Base-by-base conservation (phyloP, 2,329 filamentous ascomycete genomes). In the Venturia aucupariae region DNA sequence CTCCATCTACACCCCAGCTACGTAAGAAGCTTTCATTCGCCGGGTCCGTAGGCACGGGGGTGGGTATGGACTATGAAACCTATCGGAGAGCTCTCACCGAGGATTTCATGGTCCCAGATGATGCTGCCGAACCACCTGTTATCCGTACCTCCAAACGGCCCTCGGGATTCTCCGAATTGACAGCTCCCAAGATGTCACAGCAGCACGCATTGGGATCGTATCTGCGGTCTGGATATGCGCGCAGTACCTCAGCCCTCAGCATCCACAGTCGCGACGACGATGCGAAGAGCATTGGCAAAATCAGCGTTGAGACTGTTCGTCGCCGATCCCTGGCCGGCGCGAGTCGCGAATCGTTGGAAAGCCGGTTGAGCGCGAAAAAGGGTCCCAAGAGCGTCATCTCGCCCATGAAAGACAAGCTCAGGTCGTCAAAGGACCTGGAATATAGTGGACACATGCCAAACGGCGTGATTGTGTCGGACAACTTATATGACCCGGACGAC, bases 121-220 rank as follows among this genome's bases (percentile, higher is more conserved):
- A 85, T 75, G 82, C 82, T 51, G 83, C 83, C 39, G 78, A 81
- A 66, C 77, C 90, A 15, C 91, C 92, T 22, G 84, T 93, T 64
- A 84, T 95, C 69, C 87, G 88, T 68, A 96, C 92, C 39, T 85
- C 90, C 39, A 92, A 92, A 74, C 88, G 87, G 8, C 90, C 90
- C 0, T 90, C 89, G 61, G 90, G 89, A 63, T 85, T 86, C 70
- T 92, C 89, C 32, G 77, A 86, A 22, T 76, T 90, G 62, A 91
- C 88, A n/a, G 84, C 86, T 0, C 81, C 82, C 65, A 86, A 80
- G 67, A 74, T 73, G 69, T 11, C 38, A 24, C 35, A 54, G n/a
- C 30, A 51, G 27, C 38, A 39, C 54, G 51, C 22, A 41, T n/a
- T 64, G 35, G 38, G 59, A 6, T 24, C 42, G 11, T 65, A 60